Evolutionary conservation across 2,329 filamentous ascomycete species (phyloP), one percentile per base, ranked within the genome.

Genomic region (Macrophomina tecta): DNA sequence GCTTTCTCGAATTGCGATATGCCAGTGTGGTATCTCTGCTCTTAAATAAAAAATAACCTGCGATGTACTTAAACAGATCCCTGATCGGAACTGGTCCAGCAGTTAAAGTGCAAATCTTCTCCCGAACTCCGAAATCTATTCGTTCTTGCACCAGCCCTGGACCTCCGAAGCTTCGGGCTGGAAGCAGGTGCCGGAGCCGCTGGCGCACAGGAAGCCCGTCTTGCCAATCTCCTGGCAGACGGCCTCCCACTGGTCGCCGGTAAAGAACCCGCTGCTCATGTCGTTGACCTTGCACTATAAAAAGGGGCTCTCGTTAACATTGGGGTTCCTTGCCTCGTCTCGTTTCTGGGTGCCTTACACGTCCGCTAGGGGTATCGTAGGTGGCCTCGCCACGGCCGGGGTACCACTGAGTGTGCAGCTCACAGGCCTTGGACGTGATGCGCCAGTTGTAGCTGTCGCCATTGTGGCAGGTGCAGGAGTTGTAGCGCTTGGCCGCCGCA

Each of bases 391-490:
- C 36, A 28, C 36, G 32, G 52, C 36, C 52, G 23, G 48, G 48
- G 48, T 51, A 51, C 52, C 52, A 56, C 12, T 56, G 32, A 7
- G 32, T 56, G 52, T 56, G 36, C 3, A 56, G 52, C n/a, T 32
- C 30, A 32, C 52, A 56, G 32, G 52, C 52, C n/a, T 36, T 40
- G 28, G 28, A 11, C 7, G 52, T 56, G 28, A 56, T 38, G 52
- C 52, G 52, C 52, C 52, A 56, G 52, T 56, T 56, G 52, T 56
- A 56, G 52, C 52, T 56, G 30, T 56, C 52, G 3, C n/a, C n/a
- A 32, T 56, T 56, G 12, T 56, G 52, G 52, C 52, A 56, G 18
- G 52, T 56, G 52, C 52, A 56, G 12, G 32, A 36, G 52, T 36
- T 56, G 52, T 56, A 40, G 52, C 36, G 32, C 32, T 56, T 40